Base-by-base conservation (phyloP, 2,329 filamentous ascomycete species). In the Penicillium sp. region DNA sequence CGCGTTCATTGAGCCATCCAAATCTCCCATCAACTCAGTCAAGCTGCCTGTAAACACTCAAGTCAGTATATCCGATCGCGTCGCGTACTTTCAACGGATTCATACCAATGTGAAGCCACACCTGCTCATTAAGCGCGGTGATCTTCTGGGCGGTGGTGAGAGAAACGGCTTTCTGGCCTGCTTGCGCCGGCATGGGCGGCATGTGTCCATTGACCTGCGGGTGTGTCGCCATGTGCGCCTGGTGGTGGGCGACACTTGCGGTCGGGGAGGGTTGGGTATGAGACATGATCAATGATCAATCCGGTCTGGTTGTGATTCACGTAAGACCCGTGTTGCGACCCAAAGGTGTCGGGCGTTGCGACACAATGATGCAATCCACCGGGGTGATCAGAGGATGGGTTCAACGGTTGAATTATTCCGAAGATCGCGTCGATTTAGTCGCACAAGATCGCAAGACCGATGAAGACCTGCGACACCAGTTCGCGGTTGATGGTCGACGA, bases 31-130 rank as follows among this genome's bases (percentile, higher is more conserved):
- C 67, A 95, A 80, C 79, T 99, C 93, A 23, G 91, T 90, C 61
- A 96, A 84, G 68, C 87, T 90, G 37, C 93, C 93, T 96, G 58
- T 31, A 53, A 39, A 23, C 10, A 9, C 10, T 5, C 48, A 16
- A 65, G 64, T 71, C 37, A 68, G 44, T 25, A 9, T 31, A 27
- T 59, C 50, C 52, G 54, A 26, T 46, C 44, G 44, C 33, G 52
- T 39, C 35, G 48, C 48, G 35, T 29, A 16, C 10, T 16, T 53
- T n/a, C 9, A 16, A 37, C 9, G 27, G 19, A 43, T 19, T 27
- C 52, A 19, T 88, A 96, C 92, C 93, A 66, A 98, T 90, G 73
- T 95, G 90, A 71, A 96, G 84, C 93, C 93, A 98, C 54, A 96
- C 88, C 49, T 84, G 83, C 77, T 98, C 93, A 69, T 96, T 98